Evolutionary conservation across 106 monocot genomes (phyloP).

Genomic region (Amphibolis antarctica): DNA sequence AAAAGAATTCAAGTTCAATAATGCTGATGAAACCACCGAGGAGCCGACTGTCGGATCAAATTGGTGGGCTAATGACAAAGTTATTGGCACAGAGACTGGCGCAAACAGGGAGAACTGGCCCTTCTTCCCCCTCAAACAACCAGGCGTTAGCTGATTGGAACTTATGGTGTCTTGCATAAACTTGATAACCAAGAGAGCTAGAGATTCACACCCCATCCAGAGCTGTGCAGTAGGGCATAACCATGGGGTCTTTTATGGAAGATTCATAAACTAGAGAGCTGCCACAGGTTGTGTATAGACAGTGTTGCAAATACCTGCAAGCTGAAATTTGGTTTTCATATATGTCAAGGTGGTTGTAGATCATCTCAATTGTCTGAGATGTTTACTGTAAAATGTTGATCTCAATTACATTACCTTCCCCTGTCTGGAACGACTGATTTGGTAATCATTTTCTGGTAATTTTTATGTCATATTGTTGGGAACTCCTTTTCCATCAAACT

Average conservation of each 20-base stretch:
- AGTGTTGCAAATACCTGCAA: too few relatives aligned
- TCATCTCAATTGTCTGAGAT: too few relatives aligned
- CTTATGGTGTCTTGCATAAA: background rate
- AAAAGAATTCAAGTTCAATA: constrained; percentile 74
- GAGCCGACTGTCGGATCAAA: constrained; percentile 37
- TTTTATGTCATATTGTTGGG: too few relatives aligned
- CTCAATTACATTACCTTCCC: too few relatives aligned
- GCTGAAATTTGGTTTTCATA: too few relatives aligned
- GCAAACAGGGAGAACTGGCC: constrained; percentile 49
- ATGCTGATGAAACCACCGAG: constrained; percentile 26
- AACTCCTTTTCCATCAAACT: too few relatives aligned
- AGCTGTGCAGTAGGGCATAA: background rate
- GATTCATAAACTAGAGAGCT: too few relatives aligned
- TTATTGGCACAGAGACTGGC: constrained; percentile 7
- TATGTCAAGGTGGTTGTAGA: too few relatives aligned
- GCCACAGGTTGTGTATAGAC: too few relatives aligned
- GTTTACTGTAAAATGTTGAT: too few relatives aligned
- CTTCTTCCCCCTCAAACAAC: constrained; percentile 52
- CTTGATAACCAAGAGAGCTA: background rate
- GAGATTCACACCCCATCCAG: background rate
- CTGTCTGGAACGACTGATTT: too few relatives aligned
- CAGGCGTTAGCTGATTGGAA: constrained; percentile 29
- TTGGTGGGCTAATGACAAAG: constrained; percentile 68
- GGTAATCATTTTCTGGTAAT: too few relatives aligned
- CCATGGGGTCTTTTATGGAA: background rate